Evolutionary conservation across 805 yeast genomes (phyloP), one percentile per base, ranked within the genome.

Genomic region (Hagleromyces aurorensis): DNA sequence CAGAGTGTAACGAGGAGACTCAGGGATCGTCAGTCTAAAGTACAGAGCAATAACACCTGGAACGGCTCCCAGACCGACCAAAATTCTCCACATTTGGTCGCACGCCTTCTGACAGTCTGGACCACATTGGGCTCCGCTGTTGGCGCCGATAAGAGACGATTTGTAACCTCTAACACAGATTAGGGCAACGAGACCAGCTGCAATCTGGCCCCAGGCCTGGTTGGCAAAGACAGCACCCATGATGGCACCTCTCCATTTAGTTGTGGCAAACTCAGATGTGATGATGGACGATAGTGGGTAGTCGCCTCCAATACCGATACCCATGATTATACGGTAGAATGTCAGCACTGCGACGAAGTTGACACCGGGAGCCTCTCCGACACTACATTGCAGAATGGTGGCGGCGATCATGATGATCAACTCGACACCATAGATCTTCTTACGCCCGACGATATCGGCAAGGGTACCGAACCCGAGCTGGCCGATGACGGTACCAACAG

Each of bases 231-330:
- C 95, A 16, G 95, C 94, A 54, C 83, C 86, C 94, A 85, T 85
- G 48, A 84, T 84, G 43, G 95, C 94, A 71, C 96, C 96, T 76
- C 96, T 82, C 94, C 94, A 85, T 61, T 81, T 84, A 44, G 95
- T 85, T 36, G 95, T 83, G 16, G 95, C 72, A 52, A 85, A 85
- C 67, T 85, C 96, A 35, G 95, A 78, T 7, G 94, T 79, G 43
- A 85, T 85, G 57, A 85, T 79, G n/a, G 94, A 83, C 11, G 94
- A 83, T 50, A 86, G 69, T 45, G 96, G 95, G 59, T 85, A 85
- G 65, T 85, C 96, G 70, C 95, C 96, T 67, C 96, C 96, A 48
- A 85, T 86, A 75, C 96, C 96, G 48, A 86, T 78, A 69, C 96
- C 96, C 84, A 78, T 79, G 40, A 85, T 52, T 43, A 85, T 77